Evolutionary conservation across 2,329 filamentous ascomycete genomes (phyloP).

Genomic region (Fusarium metavorans): DNA sequence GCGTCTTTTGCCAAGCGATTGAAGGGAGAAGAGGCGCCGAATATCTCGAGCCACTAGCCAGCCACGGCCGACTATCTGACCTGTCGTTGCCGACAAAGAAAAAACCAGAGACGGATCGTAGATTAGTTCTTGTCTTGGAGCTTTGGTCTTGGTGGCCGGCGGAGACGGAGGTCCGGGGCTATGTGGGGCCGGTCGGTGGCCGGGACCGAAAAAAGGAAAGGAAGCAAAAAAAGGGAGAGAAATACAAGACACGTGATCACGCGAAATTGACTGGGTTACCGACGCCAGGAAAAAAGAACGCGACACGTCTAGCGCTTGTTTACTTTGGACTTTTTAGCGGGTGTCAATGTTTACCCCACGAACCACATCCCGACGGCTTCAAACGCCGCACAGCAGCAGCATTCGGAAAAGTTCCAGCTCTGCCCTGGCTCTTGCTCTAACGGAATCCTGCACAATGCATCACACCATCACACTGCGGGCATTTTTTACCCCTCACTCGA

Average conservation of each 20-base stretch:
- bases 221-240: constrained; percentile 4
- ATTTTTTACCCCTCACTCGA: constrained; percentile 42
- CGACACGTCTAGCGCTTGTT: constrained; percentile 42
- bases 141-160: constrained; percentile 8
- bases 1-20: constrained; percentile 13
- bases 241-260: constrained; percentile 35
- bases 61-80: constrained; percentile 21
- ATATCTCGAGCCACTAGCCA: constrained; percentile 13
- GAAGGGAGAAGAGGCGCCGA: constrained; percentile 27
- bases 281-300: constrained; percentile 14
- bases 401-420: constrained; percentile 7
- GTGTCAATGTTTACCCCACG: constrained; percentile 40
- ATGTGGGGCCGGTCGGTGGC: constrained; percentile 32
- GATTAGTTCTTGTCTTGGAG: constrained; percentile 26
- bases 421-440: constrained; percentile 43
- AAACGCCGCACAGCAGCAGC: constrained; percentile 21
- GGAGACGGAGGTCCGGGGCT: constrained; percentile 17
- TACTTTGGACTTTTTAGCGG: constrained; percentile 37
- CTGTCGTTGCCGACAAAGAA: constrained; percentile 28
- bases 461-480: constrained; percentile 37
- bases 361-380: neutral
- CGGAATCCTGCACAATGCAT: constrained; percentile 43
- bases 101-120: constrained; percentile 36
- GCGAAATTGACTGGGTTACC: constrained; percentile 22
- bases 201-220: constrained; percentile 2